phyloP scores from a whole-genome alignment of 192 early-diverging fungal genomes.

The Backusella tarrabulga region DNA sequence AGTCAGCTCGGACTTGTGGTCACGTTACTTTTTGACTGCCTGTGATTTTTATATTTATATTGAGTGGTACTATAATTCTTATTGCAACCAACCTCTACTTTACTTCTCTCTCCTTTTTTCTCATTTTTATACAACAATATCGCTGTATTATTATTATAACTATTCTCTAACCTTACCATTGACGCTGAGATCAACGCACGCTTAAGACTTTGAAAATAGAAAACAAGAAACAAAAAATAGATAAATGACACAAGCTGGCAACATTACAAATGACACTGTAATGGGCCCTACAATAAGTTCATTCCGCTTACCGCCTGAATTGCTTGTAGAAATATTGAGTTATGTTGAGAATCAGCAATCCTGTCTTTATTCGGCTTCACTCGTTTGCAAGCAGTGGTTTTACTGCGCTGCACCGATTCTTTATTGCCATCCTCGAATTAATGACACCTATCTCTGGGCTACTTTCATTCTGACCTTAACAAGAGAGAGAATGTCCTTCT shows the following conservation, averaged over 20 bases:
- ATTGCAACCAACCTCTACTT: neutral
- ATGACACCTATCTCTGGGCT: slow-evolving; percentile 47
- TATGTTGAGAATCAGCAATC: slow-evolving; percentile 28
- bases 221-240: neutral
- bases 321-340: slow-evolving; percentile 41
- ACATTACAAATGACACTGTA: neutral
- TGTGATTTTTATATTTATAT: neutral
- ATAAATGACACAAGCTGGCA: neutral
- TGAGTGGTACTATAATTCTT: neutral
- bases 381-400: slow-evolving; percentile 44
- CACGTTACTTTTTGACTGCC: neutral
- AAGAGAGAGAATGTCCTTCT: slow-evolving; percentile 24
- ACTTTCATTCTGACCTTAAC: slow-evolving; percentile 42
- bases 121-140: neutral
- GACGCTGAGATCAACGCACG: neutral
- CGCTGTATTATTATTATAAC: neutral
- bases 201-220: neutral
- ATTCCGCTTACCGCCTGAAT: slow-evolving; percentile 36
- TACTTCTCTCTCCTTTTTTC: neutral
- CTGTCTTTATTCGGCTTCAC: slow-evolving; percentile 30
- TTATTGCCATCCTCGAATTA: slow-evolving; percentile 36
- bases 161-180: neutral
- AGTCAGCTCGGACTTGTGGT: neutral
- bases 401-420: slow-evolving; percentile 38
- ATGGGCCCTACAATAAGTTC: neutral